Evolutionary conservation across 2,329 filamentous ascomycete genomes (phyloP).

Genomic region (Akanthomyces uredinophilus): DNA sequence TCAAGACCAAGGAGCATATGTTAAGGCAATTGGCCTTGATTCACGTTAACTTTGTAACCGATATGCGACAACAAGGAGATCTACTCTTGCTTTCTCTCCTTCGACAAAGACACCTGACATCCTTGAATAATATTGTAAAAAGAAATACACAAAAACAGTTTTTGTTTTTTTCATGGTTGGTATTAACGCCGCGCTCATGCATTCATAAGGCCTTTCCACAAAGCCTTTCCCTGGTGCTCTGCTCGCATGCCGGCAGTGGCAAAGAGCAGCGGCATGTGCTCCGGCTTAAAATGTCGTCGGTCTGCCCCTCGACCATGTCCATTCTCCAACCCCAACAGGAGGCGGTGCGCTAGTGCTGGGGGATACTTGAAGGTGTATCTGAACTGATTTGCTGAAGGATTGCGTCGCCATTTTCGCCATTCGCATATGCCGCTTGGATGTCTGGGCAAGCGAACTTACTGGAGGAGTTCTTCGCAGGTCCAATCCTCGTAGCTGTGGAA

Average conservation of each 20-base stretch:
- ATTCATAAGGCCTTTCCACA: conserved; percentile 16
- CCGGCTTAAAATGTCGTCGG: neutral
- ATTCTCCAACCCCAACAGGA: neutral
- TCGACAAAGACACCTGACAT: neutral
- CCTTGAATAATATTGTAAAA: conserved; percentile 5
- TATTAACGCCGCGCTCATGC: conserved; percentile 26
- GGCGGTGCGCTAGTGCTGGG: neutral
- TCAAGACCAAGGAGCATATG: too few relatives aligned
- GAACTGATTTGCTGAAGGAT: neutral
- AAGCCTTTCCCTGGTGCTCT: neutral
- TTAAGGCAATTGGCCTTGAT: too few relatives aligned
- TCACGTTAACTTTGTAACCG: too few relatives aligned
- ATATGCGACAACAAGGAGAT: too few relatives aligned
- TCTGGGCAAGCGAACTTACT: conserved; percentile 34
- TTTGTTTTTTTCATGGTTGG: conserved; percentile 7
- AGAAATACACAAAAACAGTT: conserved; percentile 3
- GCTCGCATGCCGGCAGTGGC: neutral
- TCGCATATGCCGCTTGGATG: neutral
- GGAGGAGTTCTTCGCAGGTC: conserved; percentile 92
- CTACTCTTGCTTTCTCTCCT: neutral
- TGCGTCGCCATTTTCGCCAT: neutral
- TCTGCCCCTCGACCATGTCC: neutral
- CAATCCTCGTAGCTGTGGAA: conserved; percentile 88
- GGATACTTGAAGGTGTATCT: neutral
- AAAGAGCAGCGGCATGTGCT: neutral